Evolutionary conservation across 2,329 filamentous ascomycete genomes (phyloP), one percentile per base, ranked within the genome.

Genomic region (Thielaviopsis ethacetica): DNA sequence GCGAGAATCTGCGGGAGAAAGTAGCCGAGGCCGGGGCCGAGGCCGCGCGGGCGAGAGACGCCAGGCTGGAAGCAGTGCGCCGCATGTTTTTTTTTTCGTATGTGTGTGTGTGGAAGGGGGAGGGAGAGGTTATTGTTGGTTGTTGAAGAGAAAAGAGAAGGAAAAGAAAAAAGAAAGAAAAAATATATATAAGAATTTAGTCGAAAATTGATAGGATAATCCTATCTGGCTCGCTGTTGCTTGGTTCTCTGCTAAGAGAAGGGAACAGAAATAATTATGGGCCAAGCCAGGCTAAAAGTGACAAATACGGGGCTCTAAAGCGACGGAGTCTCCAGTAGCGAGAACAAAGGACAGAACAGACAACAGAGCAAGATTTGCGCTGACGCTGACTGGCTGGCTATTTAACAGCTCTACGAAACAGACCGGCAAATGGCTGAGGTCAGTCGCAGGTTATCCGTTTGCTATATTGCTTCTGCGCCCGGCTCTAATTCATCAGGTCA

Each of bases 61-160:
- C 34, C 27, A 61, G 53, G 15, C 44, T 44, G n/a, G 59, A 58
- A 38, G 54, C 47, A 61, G 56, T 53, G 44, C 56, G 59, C 44
- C 59, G 59, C 59, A 61, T 61, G 1, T n/a, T 44, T 44, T 2
- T 61, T 17, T n/a, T 44, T 44, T 2, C 5, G 34, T 41, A 3
- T 41, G 41, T 41, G 27, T 22, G 22, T 52, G 30, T 41, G 47
- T 12, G 22, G 19, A 51, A n/a, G 12, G 44, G 5, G 41, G 24
- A n/a, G 41, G 34, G 27, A 24, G 10, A 19, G 17, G 2, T n/a
- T 6, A 5, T 7, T 17, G 19, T 26, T 26, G 26, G 34, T 41
- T 41, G 15, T 38, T 22, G 9, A n/a, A 52, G 9, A 41, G 10
- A 6, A 13, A 26, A 41, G 19, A 19, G 15, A 52, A 4, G 49